Percentiles rank a stretch among this genome's conserved stretches.
Evolutionary conservation across 2,329 filamentous ascomycete genomes (phyloP).

Genomic region (Simplicillium sp.): DNA sequence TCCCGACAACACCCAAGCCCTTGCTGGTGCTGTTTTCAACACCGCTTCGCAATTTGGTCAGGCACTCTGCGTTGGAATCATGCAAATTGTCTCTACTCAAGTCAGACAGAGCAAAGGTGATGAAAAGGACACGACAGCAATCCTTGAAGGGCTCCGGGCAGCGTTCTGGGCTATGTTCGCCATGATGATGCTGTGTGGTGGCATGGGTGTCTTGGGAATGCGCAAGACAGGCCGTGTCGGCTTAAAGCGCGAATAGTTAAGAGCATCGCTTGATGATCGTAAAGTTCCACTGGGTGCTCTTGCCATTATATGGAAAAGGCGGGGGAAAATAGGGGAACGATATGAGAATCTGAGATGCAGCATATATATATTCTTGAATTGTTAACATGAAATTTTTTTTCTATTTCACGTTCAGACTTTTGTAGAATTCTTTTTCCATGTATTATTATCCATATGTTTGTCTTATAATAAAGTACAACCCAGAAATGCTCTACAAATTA

Average conservation of each 20-base stretch:
- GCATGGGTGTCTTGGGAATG: not conserved
- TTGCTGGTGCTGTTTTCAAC: slow-evolving; percentile 54
- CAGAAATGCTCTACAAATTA: too few relatives aligned
- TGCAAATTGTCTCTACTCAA: slow-evolving; percentile 17
- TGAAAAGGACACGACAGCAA: not conserved
- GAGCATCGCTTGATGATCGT: too few relatives aligned
- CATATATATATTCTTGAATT: too few relatives aligned
- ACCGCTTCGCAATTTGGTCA: slow-evolving; percentile 46
- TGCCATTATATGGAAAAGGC: too few relatives aligned
- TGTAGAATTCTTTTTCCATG: too few relatives aligned
- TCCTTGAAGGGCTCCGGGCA: not conserved
- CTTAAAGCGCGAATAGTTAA: not conserved
- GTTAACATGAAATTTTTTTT: too few relatives aligned
- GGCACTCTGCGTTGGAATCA: slow-evolving; percentile 35
- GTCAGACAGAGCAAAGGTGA: not conserved
- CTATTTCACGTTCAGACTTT: too few relatives aligned
- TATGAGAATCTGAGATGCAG: too few relatives aligned
- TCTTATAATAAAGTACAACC: too few relatives aligned
- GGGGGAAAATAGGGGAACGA: too few relatives aligned
- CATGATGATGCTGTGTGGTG: not conserved
- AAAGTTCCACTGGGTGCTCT: too few relatives aligned
- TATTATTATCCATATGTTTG: too few relatives aligned
- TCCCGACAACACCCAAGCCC: slow-evolving; percentile 43
- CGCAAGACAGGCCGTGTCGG: not conserved
- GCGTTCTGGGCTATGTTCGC: not conserved